A percentile compares a stretch with the other conserved stretches of the same genome.
phyloP scores from a whole-genome alignment of 495 filamentous ascomycete species.

The Xylaria intraflava region DNA sequence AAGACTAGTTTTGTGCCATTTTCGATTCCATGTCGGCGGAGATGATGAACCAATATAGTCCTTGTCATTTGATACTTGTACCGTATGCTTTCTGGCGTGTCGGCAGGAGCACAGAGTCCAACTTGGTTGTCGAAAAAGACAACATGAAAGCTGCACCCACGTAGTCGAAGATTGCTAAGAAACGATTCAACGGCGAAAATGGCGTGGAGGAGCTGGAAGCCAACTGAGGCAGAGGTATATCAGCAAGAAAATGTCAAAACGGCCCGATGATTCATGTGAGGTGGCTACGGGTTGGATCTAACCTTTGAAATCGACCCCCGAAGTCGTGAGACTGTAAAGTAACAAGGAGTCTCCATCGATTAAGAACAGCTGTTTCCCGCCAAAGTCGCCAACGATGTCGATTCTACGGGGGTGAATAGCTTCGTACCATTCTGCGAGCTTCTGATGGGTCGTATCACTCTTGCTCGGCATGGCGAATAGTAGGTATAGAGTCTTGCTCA shows the following conservation, averaged over 20 bases:
- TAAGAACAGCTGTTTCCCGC: conserved; percentile 62
- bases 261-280: background rate
- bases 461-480: background rate
- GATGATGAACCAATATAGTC: conserved; percentile 56
- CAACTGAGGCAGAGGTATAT: conserved; percentile 27
- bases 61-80: conserved; percentile 57
- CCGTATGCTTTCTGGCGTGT: conserved; percentile 8
- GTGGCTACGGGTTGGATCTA: conserved; percentile 7
- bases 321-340: conserved; percentile 51
- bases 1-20: conserved; percentile 25
- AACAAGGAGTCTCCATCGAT: conserved; percentile 70
- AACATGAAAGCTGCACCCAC: conserved; percentile 63
- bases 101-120: conserved; percentile 39
- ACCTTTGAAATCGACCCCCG: conserved; percentile 55
- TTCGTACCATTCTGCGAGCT: conserved; percentile 15
- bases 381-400: conserved; percentile 67
- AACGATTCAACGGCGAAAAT: conserved; percentile 61
- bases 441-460: background rate
- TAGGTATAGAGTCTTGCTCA: background rate
- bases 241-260: background rate
- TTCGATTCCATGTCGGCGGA: conserved; percentile 24
- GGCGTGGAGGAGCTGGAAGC: conserved; percentile 67
- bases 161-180: conserved; percentile 48
- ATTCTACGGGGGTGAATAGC: conserved; percentile 28
- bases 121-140: conserved; percentile 56